Percentiles rank a stretch among this genome's conserved stretches.
Conservation (phyloP, 2,329 filamentous ascomycete genomes). For the Fusarium bulbicola region DNA sequence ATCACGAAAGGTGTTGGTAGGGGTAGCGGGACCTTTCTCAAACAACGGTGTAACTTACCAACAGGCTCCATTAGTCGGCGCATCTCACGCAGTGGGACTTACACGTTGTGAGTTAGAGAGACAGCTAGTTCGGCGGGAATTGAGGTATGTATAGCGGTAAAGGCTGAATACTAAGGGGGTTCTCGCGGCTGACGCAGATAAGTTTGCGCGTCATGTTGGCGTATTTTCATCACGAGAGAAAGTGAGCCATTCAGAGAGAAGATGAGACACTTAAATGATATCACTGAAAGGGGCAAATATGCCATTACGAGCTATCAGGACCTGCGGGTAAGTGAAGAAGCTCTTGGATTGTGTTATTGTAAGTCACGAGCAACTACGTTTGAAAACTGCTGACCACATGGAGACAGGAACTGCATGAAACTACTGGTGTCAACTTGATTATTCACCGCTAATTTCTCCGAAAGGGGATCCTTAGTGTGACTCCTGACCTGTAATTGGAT, state of each 20-base stretch:
- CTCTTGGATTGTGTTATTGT: not conserved
- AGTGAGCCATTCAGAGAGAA: not conserved
- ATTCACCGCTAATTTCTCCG: not conserved
- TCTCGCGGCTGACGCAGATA: not conserved
- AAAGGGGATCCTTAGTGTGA: not conserved
- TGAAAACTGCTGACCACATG: not conserved
- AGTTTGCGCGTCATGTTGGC: not conserved
- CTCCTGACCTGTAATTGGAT: not conserved
- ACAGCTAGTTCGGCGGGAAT: not conserved
- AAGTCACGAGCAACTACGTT: not conserved
- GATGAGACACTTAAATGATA: not conserved
- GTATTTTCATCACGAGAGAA: not conserved
- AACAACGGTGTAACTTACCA: not conserved
- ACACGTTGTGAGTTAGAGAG: not conserved
- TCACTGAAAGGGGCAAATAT: not conserved
- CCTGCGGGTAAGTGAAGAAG: not conserved
- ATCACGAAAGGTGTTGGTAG: not conserved
- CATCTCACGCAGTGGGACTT: conserved; percentile 3
- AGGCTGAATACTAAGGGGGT: not conserved
- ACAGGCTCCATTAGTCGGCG: not conserved
- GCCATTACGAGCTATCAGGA: not conserved
- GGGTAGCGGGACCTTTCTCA: conserved; percentile 2
- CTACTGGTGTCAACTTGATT: not conserved
- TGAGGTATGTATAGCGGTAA: not conserved
- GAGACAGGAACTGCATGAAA: not conserved